Conservation (phyloP, 2,329 filamentous ascomycete species). For the Paraphaeosphaeria minitans region DNA sequence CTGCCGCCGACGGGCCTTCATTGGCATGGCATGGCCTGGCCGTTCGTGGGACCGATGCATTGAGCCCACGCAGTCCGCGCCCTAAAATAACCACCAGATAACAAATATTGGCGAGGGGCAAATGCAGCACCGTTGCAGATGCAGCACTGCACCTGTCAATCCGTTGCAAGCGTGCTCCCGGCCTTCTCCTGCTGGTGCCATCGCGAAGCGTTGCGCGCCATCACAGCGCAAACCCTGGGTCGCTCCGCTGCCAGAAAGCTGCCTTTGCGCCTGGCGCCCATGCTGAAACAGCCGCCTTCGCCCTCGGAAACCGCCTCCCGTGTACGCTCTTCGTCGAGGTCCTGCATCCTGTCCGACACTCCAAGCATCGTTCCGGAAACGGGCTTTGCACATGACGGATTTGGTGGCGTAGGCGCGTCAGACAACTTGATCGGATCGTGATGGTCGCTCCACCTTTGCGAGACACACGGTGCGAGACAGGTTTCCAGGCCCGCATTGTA, state of each 20-base stretch:
- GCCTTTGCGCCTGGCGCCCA: background rate
- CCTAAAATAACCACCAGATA: conserved; percentile 6
- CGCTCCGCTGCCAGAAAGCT: background rate
- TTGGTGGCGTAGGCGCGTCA: background rate
- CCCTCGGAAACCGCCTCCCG: conserved; percentile 1
- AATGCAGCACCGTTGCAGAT: conserved; percentile 8
- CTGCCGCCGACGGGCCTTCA: conserved; percentile 5
- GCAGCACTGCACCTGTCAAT: background rate
- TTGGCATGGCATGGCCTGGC: conserved; percentile 5
- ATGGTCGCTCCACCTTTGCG: conserved; percentile 4
- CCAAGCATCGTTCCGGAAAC: background rate
- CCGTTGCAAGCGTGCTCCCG: background rate
- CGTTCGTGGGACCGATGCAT: background rate
- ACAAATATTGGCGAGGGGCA: conserved; percentile 1
- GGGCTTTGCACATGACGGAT: background rate
- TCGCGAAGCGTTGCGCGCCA: background rate
- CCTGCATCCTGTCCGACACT: conserved; percentile 3
- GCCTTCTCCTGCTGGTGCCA: background rate
- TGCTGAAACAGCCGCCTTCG: conserved; percentile 9
- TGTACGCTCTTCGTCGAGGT: conserved; percentile 7
- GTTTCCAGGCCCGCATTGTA: background rate
- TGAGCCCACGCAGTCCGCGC: background rate
- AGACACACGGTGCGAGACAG: conserved; percentile 4
- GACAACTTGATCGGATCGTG: background rate
- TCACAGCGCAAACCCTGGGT: background rate